A percentile compares a stretch with the other conserved stretches of the same genome.
These are phyloP conservation scores for Hypoxylon lienhwacheense DNA, from an alignment of 495 filamentous ascomycete genomes.

Conservation along the genomic window DNA sequence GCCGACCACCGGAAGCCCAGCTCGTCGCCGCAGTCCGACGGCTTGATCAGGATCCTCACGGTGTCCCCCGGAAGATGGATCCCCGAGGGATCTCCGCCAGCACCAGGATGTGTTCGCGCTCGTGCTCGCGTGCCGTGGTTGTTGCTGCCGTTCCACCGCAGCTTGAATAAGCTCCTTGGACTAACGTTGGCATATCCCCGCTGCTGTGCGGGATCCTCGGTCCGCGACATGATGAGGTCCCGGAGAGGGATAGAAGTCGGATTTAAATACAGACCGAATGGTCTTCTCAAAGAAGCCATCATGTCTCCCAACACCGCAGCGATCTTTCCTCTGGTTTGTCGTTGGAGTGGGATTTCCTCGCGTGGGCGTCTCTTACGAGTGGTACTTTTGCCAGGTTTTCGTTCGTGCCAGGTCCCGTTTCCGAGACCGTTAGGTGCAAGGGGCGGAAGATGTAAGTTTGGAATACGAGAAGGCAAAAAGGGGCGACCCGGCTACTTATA, in stretches of 20 bases:
- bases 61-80: neutral
- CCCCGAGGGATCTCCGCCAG: neutral
- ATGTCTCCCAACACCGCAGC: no score
- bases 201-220: neutral
- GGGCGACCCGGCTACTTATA: neutral
- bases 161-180: neutral
- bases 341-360: no score
- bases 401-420: no score
- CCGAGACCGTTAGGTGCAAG: no score
- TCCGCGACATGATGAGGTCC: no score
- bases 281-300: no score
- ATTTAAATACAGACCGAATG: no score
- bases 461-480: slow-evolving; percentile 7
- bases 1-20: slow-evolving; percentile 57
- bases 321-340: no score
- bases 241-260: neutral
- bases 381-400: no score
- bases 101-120: neutral
- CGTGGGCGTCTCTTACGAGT: no score
- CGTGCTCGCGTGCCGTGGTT: neutral
- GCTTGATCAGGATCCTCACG: slow-evolving; percentile 1
- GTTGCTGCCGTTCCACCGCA: neutral
- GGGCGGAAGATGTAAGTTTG: neutral
- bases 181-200: neutral
- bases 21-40: slow-evolving; percentile 41